Evolutionary conservation across 345 rosid genomes (phyloP), one percentile per base, ranked within the genome.

Genomic region (Eucalyptus rudis): DNA sequence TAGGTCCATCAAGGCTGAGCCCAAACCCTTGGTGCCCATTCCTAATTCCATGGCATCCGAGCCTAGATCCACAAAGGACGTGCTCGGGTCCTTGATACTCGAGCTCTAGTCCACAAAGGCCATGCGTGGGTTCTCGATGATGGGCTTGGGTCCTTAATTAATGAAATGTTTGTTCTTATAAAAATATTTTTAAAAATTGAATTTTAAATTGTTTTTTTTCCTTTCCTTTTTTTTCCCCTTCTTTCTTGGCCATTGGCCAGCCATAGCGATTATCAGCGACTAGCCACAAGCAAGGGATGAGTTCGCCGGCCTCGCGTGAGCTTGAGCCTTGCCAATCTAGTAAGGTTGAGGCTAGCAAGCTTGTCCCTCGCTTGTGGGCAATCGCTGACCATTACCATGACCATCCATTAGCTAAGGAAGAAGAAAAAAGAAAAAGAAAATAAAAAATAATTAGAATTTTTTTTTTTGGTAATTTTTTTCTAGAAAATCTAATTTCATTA

Each of bases 291-390:
- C 12, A 24, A 56, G 29, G 29, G 62, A 56, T 24, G 13, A 56
- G 29, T 22, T 56, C 0, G 0, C 1, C 0, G 3, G 13, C 12
- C 62, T 56, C 1, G 0, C 0, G 6, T 0, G 1, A 56, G 3
- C 29, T 56, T 24, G 62, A 56, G 13, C 62, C 62, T 56, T 24
- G 27, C 62, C 13, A 0, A 56, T 24, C 13, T 56, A 24, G 29
- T 10, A 0, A 24, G 62, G 62, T 4, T 24, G 6, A 0, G 62
- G 62, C 29, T 9, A 22, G 13, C 62, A 56, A 4, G 0, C 62
- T 10, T 0, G 1, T 56, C 29, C 62, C 62, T 10, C 13, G 2
- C 29, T 24, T 24, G 6, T 56, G 62, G 13, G 0, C 0, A 19
- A 0, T 52, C 0, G 1, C 4, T 1, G 0, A 20, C 1, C 25